phyloP scores from a whole-genome alignment of 1,284 basidiomycete genomes.

The Rhodotorula sp. region DNA sequence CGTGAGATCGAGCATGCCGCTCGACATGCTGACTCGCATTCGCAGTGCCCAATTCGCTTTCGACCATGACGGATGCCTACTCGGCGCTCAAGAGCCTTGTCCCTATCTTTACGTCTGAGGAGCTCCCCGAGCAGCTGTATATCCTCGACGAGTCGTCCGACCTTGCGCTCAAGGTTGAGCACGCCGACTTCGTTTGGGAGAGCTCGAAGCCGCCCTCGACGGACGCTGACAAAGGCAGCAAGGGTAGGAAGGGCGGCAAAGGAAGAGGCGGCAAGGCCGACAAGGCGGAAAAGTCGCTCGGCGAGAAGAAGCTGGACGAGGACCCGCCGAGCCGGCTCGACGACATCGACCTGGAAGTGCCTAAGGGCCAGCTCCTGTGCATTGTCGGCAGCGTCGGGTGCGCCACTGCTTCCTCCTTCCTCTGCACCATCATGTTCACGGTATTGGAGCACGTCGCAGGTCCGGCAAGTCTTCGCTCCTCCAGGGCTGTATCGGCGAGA shows the following conservation, averaged over 20 bases:
- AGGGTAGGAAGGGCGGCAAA: slow-evolving; percentile 34
- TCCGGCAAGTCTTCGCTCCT: slow-evolving; percentile 63
- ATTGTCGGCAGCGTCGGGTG: slow-evolving; percentile 67
- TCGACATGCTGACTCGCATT: too few relatives aligned
- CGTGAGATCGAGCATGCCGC: too few relatives aligned
- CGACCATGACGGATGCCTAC: slow-evolving; percentile 63
- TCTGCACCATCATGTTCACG: not conserved
- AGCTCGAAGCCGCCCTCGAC: slow-evolving; percentile 42
- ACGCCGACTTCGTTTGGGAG: slow-evolving; percentile 70
- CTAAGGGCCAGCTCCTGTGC: slow-evolving; percentile 61
- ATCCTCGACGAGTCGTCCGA: slow-evolving; percentile 65
- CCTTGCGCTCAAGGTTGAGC: slow-evolving; percentile 57
- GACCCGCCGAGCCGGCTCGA: slow-evolving; percentile 49
- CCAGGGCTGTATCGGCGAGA: slow-evolving; percentile 70
- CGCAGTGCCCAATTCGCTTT: slow-evolving; percentile 62
- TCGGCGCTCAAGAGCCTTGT: slow-evolving; percentile 20
- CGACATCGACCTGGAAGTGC: slow-evolving; percentile 59
- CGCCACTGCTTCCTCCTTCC: not conserved
- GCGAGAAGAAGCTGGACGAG: slow-evolving; percentile 40
- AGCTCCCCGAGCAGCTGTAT: slow-evolving; percentile 45
- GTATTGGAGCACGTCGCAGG: slow-evolving; percentile 1
- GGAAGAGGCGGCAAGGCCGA: slow-evolving; percentile 48
- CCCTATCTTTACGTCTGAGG: slow-evolving; percentile 35
- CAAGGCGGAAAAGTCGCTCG: slow-evolving; percentile 44
- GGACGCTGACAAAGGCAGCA: not conserved